Percentiles rank a stretch among this genome's conserved stretches.
Conservation (phyloP, 2,329 filamentous ascomycete genomes). For the Diaporthe sp. region DNA sequence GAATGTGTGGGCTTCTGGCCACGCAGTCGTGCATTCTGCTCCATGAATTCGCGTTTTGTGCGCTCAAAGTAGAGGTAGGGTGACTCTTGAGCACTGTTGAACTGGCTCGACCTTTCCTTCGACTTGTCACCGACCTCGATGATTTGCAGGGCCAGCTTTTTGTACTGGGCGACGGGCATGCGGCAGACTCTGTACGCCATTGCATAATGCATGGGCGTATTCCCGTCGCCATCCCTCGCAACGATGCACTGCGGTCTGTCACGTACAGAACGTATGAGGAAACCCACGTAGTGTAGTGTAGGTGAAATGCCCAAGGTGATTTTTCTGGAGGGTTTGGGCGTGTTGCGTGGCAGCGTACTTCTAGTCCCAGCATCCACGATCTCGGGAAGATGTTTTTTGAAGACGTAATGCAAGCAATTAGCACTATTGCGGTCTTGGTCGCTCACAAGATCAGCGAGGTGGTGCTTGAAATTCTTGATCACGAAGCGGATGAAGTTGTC, state of each 20-base stretch:
- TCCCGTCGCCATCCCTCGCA: background rate
- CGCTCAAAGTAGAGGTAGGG: conserved; percentile 13
- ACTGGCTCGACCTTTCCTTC: background rate
- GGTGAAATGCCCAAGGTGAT: background rate
- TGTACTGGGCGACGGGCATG: background rate
- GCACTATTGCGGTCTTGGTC: background rate
- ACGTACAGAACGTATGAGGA: background rate
- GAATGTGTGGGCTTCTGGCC: background rate
- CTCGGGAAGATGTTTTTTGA: background rate
- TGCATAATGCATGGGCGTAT: conserved; percentile 15
- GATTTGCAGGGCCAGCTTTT: background rate
- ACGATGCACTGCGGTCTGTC: background rate
- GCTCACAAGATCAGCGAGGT: background rate
- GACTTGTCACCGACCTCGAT: conserved; percentile 1
- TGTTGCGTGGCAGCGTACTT: too few species aligned
- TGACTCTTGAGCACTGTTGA: conserved; percentile 1
- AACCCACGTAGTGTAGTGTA: background rate
- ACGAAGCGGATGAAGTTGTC: conserved; percentile 1
- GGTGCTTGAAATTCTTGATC: background rate
- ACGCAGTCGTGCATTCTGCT: background rate
- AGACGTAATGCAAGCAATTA: conserved; percentile 27
- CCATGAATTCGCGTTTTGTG: background rate
- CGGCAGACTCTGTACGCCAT: conserved; percentile 14
- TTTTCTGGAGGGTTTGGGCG: background rate
- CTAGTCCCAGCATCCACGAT: background rate